Conservation (phyloP, 2,329 filamentous ascomycete species). For the Fusarium odoratissimum region DNA sequence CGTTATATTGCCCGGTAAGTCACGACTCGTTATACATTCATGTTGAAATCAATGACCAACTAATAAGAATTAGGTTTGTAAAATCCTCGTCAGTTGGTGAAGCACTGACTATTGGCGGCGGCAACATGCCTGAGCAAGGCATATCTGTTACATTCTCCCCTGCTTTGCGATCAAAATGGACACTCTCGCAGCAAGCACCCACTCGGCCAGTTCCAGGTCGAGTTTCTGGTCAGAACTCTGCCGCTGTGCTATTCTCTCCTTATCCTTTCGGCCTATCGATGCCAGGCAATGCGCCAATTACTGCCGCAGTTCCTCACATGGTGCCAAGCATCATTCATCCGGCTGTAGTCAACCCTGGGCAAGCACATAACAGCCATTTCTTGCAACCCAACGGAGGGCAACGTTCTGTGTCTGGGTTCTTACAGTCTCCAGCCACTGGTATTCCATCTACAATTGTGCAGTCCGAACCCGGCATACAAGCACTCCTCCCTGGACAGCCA, state of each 20-base stretch:
- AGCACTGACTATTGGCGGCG: conserved; percentile 41
- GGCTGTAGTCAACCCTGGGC: conserved; percentile 8
- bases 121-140: conserved; percentile 42
- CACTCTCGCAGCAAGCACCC: conserved; percentile 1
- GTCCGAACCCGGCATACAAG: neutral
- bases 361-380: neutral
- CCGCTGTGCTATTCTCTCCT: conserved; percentile 1
- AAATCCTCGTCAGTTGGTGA: conserved; percentile 42
- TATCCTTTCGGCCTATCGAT: conserved; percentile 8
- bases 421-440: neutral
- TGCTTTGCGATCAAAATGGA: conserved; percentile 50
- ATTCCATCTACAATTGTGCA: conserved; percentile 5
- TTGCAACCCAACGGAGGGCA: conserved; percentile 20
- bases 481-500: neutral
- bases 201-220: neutral
- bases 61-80: conserved; percentile 40
- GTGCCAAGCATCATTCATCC: conserved; percentile 19
- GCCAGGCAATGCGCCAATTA: neutral
- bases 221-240: neutral
- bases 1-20: conserved; percentile 48
- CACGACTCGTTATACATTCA: neutral
- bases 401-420: conserved; percentile 6
- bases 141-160: conserved; percentile 45
- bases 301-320: neutral
- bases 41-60: neutral